Evolutionary conservation across 176 grass and related monocot genomes (phyloP).

Genomic region (Eleusine coracana): DNA sequence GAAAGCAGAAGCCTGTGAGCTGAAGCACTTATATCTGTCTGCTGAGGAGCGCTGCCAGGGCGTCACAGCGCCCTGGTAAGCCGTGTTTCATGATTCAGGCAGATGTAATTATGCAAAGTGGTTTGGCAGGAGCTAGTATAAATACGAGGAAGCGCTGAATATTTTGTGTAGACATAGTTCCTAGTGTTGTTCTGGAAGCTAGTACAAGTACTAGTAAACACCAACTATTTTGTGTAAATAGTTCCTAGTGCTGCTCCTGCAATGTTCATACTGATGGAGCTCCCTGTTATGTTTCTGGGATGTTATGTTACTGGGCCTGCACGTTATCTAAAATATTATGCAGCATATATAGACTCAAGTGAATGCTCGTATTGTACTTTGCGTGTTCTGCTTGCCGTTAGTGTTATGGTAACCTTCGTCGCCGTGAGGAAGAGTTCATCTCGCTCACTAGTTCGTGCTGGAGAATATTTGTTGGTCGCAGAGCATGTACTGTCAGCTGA

Average conservation of each 20-base stretch:
- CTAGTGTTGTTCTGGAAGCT: too few relatives aligned
- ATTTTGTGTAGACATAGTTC: too few relatives aligned
- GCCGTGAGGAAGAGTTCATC: background rate
- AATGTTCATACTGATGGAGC: background rate
- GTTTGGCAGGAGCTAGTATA: too few relatives aligned
- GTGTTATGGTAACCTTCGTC: background rate
- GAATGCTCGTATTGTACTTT: background rate
- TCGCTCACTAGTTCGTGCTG: background rate
- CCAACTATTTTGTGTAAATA: conserved; percentile 24
- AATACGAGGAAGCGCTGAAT: too few relatives aligned
- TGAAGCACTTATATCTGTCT: background rate
- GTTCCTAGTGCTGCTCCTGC: background rate
- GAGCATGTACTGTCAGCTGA: background rate
- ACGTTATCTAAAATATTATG: background rate
- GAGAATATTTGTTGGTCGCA: background rate
- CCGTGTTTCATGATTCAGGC: background rate
- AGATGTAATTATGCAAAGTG: too few relatives aligned
- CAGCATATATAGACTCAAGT: background rate
- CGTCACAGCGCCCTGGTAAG: conserved; percentile 2
- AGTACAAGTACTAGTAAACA: background rate
- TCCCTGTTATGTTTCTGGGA: background rate
- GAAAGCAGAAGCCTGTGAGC: background rate
- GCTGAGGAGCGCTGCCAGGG: background rate
- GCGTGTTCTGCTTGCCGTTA: background rate
- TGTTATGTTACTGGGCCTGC: background rate